A percentile compares a stretch with the other conserved stretches of the same genome.
Evolutionary conservation across 2,329 filamentous ascomycete species (phyloP).

Genomic region (Cytospora chrysosperma): DNA sequence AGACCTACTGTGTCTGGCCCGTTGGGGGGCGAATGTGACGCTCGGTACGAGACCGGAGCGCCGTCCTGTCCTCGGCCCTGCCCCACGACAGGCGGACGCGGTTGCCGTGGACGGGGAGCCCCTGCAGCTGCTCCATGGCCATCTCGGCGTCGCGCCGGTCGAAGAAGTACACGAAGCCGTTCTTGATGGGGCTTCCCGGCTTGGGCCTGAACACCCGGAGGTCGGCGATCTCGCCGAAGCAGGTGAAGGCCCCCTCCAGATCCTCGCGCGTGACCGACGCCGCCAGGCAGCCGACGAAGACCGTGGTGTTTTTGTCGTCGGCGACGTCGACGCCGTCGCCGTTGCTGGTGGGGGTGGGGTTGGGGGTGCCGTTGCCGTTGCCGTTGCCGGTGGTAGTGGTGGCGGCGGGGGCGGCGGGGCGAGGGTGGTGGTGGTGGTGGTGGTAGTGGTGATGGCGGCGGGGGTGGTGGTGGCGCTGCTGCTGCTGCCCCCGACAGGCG

Average conservation of each 20-base stretch:
- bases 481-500: too few relatives aligned
- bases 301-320: not conserved
- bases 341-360: too few relatives aligned
- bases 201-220: not conserved
- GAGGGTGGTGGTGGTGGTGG: too few relatives aligned
- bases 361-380: too few relatives aligned
- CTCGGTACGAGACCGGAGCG: not conserved
- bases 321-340: too few relatives aligned
- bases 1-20: too few relatives aligned
- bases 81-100: slow-evolving; percentile 11
- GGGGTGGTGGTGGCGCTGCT: too few relatives aligned
- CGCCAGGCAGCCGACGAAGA: not conserved
- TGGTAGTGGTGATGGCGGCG: too few relatives aligned
- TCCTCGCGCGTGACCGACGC: not conserved
- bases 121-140: slow-evolving; percentile 9
- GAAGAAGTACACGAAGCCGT: not conserved
- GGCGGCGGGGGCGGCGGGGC: too few relatives aligned
- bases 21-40: not conserved
- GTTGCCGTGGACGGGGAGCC: not conserved
- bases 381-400: too few relatives aligned
- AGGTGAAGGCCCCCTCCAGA: not conserved
- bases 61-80: not conserved
- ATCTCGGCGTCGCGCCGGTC: not conserved
- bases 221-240: not conserved
- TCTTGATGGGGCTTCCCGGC: not conserved